Evolutionary conservation across 2,329 filamentous ascomycete genomes (phyloP), one percentile per base, ranked within the genome.

Genomic region (Penicillium sp.): DNA sequence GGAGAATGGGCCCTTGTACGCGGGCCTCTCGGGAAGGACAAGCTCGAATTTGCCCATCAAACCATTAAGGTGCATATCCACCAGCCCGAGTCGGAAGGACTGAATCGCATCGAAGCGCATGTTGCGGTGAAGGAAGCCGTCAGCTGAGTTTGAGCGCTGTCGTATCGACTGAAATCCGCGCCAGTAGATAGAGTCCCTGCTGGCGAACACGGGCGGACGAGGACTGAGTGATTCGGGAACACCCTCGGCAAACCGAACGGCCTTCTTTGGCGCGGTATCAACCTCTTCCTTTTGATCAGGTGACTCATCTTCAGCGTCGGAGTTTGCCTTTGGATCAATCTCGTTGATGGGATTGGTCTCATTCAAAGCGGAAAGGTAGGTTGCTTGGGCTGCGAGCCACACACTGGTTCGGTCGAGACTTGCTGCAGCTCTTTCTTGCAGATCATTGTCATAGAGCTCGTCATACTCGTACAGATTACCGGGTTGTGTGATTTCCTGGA

Each of bases 51-150:
- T 95, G 68, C 93, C 93, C 35, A 92, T 85, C 22, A 98, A 86
- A 72, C 93, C 90, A 72, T 91, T 90, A 72, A 89, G 85, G 77
- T 97, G 93, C 43, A 85, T 81, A 60, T 89, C 83, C 22, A 85
- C 84, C 59, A 93, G 85, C 48, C 89, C 92, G 58, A 93, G 84
- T 42, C 95, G 89, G 71, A 90, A 87, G 30, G 92, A 87, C 74
- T 97, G 94, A 52, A 97, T 83, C 26, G 92, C 92, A 74, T 98
- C 94, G 61, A 94, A 96, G 52, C 95, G 89, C 26, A 91, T 85
- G 59, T 92, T 87, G 45, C 92, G 89, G 75, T 96, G 91, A 57
- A 96, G 85, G 73, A 97, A 97, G 10, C 89, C 87, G 75, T 98
- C 95, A 19, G 83, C 81, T 56, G 83, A 82, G 59, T 86, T 87